Evolutionary conservation across 768 basidiomycete genomes (phyloP), one percentile per base, ranked within the genome.

Genomic region (Calocera cornea): DNA sequence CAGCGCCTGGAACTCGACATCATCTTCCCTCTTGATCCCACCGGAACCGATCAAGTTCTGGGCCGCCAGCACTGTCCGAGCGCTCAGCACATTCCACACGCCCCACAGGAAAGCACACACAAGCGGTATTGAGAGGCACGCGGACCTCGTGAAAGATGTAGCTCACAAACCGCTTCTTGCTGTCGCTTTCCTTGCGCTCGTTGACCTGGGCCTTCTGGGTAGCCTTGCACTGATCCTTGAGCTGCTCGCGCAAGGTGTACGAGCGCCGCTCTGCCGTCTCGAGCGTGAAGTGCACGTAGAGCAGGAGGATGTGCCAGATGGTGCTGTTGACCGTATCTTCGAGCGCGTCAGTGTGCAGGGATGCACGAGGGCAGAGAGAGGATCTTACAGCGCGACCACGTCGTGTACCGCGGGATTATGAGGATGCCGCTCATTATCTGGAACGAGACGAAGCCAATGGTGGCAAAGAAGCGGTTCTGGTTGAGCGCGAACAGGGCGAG

Each of bases 21-120:
- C 86, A 72, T 93, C 88, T 40, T 87, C 84, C 70, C 84, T 86
- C 1, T 83, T 81, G 50, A 95, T 83, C 1, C 84, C 83, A 8
- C 87, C 85, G 0, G 85, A 85, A 0, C 90, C 91, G 69, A 89
- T 87, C 83, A 95, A 87, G 73, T 97, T 95, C 78, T 97, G 94
- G 19, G 95, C 88, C 0, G 94, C 92, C 64, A 95, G 80, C 16
- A 94, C 78, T 80, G 65, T 29, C 10, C n/a, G 66, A n/a, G 29
- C 33, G 29, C 54, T 65, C 68, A 63, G 14, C 40, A 12, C 19
- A 1, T 44, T 74, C 64, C 65, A 40, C 24, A 49, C 24, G 64
- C n/a, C 29, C 44, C 10, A n/a, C 34, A 50, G 36, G 19, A 34
- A 64, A 41, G 36, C n/a, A 41, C 70, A 27, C n/a, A 70, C 69